Base-by-base conservation (phyloP, 2,329 filamentous ascomycete genomes). In the Talaromyces albobiverticillius region DNA sequence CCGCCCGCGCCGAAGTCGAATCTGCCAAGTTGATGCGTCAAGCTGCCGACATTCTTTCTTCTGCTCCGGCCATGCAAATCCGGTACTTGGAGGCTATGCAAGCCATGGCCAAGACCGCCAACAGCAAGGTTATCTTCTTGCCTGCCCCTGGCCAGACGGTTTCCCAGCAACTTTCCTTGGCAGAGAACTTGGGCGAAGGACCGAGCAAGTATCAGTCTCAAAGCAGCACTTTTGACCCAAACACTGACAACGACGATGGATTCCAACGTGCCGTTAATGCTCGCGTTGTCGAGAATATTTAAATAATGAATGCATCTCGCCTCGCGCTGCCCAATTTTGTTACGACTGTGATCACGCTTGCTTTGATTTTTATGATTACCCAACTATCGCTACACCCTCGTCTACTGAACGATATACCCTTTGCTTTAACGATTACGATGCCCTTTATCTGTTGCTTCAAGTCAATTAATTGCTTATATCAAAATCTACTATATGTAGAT, bases 81-180 rank as follows among this genome's bases (percentile, higher is more conserved):
- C 82, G 92, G 61, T 97, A 97, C 73, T 87, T 99, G 62, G 94
- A 99, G 77, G 92, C 94, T 3, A 97, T 97, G 93, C 94, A 97
- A 72, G 84, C 90, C 40, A 99, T 99, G 93, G 94, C 94, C 64
- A 97, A 96, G 82, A 84, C 84, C 0, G 90, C 91, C 46, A 95
- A 91, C 74, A 83, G 80, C 73, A 95, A 95, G 76, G 88, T 94
- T 65, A 92, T 93, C 64, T 93, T 94, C 80, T 69, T 94, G 62
- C 88, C 88, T 1, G 84, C 79, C 8, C 72, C 78, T 38, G 82
- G 82, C 71, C 82, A 88, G 74, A 84, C 82, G 14, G 64, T 75
- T 20, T 77, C 78, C 60, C 69, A 73, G 53, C 74, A 81, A 56
- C 67, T 84, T 51, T 72, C 76, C 2, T 65, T 75, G 36, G 78